Evolutionary conservation across 192 early-diverging fungal genomes (phyloP).

Genomic region (Backusella mclennaniae): DNA sequence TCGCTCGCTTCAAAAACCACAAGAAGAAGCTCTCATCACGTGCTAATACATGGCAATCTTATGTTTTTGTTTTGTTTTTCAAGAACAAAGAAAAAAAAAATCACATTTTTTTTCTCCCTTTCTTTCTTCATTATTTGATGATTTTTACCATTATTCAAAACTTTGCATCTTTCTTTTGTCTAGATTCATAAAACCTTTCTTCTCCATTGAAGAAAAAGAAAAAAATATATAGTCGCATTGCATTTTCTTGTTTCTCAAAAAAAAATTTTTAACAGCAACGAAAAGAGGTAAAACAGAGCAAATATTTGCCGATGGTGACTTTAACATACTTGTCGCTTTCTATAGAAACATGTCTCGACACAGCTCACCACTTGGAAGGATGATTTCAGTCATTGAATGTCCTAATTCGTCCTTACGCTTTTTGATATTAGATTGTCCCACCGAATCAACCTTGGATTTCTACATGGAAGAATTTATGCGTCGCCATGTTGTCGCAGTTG

Average conservation of each 20-base stretch:
- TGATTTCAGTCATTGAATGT: constrained; percentile 60
- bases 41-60: not conserved
- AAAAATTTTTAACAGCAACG: not conserved
- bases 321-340: not conserved
- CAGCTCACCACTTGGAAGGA: constrained; percentile 49
- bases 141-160: not conserved
- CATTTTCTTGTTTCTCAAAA: no score
- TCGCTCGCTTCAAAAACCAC: not conserved
- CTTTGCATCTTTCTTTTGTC: not conserved
- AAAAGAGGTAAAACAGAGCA: not conserved
- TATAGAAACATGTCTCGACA: constrained; percentile 6
- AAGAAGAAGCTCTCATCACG: not conserved
- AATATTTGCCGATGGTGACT: not conserved
- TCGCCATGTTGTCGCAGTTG: constrained; percentile 81
- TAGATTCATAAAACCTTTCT: not conserved
- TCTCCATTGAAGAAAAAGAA: not conserved
- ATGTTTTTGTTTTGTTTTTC: not conserved
- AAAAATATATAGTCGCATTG: not conserved
- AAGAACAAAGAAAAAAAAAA: not conserved
- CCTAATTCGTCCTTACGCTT: constrained; percentile 66
- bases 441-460: constrained; percentile 67
- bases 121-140: constrained; percentile 1
- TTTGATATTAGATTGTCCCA: constrained; percentile 90
- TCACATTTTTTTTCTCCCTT: not conserved
- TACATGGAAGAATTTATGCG: constrained; percentile 72